These are phyloP conservation scores for Globisporangium polare DNA, from an alignment of 352 stramenopile genomes.

Conservation along the genomic window DNA sequence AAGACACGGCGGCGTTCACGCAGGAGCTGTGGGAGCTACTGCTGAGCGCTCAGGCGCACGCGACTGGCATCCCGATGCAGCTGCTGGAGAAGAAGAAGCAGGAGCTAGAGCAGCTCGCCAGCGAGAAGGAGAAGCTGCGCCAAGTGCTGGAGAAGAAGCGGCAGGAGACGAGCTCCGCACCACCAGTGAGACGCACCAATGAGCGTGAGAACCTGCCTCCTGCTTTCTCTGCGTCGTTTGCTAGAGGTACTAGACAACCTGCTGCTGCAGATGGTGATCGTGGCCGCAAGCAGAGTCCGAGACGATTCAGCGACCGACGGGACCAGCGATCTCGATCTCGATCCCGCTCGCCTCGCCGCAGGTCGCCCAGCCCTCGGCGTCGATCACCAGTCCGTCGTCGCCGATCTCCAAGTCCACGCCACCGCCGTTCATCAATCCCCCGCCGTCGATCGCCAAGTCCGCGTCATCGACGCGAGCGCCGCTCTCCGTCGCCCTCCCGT, in stretches of 20 bases:
- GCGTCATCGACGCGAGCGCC: conserved; percentile 15
- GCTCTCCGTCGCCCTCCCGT: conserved; percentile 16
- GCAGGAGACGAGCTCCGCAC: conserved; percentile 15
- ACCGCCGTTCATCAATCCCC: conserved; percentile 14
- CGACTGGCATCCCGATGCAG: conserved; percentile 80
- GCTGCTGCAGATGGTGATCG: not conserved
- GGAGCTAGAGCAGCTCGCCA: conserved; percentile 64
- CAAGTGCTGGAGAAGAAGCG: conserved; percentile 56
- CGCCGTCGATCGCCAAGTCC: conserved; percentile 13
- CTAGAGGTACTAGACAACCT: not conserved
- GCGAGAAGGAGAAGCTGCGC: conserved; percentile 56
- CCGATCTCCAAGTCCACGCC: conserved; percentile 18
- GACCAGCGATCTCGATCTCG: conserved; percentile 5
- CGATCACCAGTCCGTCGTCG: conserved; percentile 16
- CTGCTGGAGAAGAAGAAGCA: conserved; percentile 91
- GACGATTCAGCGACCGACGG: conserved; percentile 4
- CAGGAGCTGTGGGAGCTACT: conserved; percentile 90
- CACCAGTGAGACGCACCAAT: conserved; percentile 2
- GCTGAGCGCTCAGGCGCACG: conserved; percentile 83
- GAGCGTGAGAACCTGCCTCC: not conserved
- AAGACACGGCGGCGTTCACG: conserved; percentile 79
- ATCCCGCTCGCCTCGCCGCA: conserved; percentile 7
- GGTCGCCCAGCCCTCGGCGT: conserved; percentile 18
- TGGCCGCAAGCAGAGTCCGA: conserved; percentile 3
- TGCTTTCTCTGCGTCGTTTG: not conserved